Evolutionary conservation across 176 grass and related monocot genomes (phyloP).

Genomic region (Juncus effusus): DNA sequence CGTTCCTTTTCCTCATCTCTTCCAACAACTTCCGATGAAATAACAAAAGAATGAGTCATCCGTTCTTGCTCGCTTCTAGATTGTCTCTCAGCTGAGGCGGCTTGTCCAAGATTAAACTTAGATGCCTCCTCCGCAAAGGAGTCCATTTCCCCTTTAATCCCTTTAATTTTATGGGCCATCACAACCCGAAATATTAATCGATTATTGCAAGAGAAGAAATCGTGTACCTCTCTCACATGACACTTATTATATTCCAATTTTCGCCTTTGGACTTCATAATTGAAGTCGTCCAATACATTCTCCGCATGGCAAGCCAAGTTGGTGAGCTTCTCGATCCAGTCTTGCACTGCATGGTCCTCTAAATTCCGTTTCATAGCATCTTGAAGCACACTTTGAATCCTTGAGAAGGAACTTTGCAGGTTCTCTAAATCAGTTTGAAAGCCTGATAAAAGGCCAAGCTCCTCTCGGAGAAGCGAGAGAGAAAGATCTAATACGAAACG

Average conservation of each 20-base stretch:
- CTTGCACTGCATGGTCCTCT: not conserved
- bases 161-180: conserved; percentile 17
- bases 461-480: conserved; percentile 2
- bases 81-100: not conserved
- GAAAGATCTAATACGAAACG: conserved; percentile 6
- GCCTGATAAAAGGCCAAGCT: not conserved
- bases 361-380: conserved; percentile 15
- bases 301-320: conserved; percentile 16
- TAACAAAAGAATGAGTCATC: conserved; percentile 5
- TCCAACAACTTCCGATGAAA: conserved; percentile 8
- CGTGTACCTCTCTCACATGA: conserved; percentile 7
- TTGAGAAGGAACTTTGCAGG: conserved; percentile 9
- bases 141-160: conserved; percentile 6
- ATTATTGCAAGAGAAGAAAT: conserved; percentile 23
- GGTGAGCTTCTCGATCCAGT: conserved; percentile 24
- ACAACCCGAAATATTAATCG: conserved; percentile 2
- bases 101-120: conserved; percentile 17
- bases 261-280: conserved; percentile 14
- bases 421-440: conserved; percentile 16
- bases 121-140: conserved; percentile 20
- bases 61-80: not conserved
- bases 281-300: conserved; percentile 26
- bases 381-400: conserved; percentile 21
- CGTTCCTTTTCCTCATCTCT: not conserved
- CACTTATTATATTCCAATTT: not conserved